These are phyloP conservation scores for Simplicillium sp. DNA, from an alignment of 2,329 filamentous ascomycete species.

Conservation along the genomic window DNA sequence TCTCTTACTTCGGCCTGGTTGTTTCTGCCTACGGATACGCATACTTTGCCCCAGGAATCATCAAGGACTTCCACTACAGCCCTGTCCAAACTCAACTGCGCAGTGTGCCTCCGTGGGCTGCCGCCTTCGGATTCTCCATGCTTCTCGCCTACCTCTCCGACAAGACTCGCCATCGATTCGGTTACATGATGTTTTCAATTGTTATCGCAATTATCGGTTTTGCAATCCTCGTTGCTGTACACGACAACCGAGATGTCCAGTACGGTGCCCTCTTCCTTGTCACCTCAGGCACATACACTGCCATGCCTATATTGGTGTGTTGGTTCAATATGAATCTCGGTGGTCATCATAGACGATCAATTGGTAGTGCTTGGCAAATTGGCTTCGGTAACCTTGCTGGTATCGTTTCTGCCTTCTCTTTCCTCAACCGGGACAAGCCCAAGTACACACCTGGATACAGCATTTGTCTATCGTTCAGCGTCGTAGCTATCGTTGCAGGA, in stretches of 20 bases:
- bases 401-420: slow-evolving; percentile 66
- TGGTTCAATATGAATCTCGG: slow-evolving; percentile 77
- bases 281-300: slow-evolving; percentile 68
- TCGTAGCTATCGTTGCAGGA: slow-evolving; percentile 55
- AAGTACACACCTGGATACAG: slow-evolving; percentile 63
- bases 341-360: slow-evolving; percentile 59
- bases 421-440: slow-evolving; percentile 57
- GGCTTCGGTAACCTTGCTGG: slow-evolving; percentile 74
- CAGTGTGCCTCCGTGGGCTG: slow-evolving; percentile 51
- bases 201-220: slow-evolving; percentile 67
- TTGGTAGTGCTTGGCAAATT: slow-evolving; percentile 69
- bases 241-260: slow-evolving; percentile 56
- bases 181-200: slow-evolving; percentile 64
- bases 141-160: slow-evolving; percentile 65
- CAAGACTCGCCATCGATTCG: slow-evolving; percentile 60
- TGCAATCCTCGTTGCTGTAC: slow-evolving; percentile 61
- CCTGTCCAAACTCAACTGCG: slow-evolving; percentile 48
- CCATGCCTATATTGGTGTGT: slow-evolving; percentile 82
- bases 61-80: slow-evolving; percentile 55
- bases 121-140: slow-evolving; percentile 73
- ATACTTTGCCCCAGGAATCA: slow-evolving; percentile 67
- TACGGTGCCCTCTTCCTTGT: slow-evolving; percentile 79
- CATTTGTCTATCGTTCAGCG: slow-evolving; percentile 67
- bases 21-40: slow-evolving; percentile 72
- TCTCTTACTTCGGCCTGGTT: slow-evolving; percentile 76